phyloP scores from a whole-genome alignment of 768 basidiomycete genomes.

The Polyporus arcularius region DNA sequence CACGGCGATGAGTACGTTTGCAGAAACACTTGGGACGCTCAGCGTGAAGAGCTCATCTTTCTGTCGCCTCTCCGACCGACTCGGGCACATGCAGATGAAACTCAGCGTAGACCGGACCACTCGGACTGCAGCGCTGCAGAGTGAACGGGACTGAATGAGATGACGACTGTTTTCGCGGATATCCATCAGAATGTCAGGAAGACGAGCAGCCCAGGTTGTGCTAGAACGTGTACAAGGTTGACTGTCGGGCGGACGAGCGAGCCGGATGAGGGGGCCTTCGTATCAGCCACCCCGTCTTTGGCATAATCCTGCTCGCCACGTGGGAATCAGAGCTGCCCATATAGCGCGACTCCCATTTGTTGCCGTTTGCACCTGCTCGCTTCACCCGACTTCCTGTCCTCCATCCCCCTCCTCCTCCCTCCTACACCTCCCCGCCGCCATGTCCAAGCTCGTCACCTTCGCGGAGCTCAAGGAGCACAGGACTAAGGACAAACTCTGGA shows the following conservation, averaged over 20 bases:
- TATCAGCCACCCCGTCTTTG: not conserved
- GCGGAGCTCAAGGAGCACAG: constrained; percentile 81
- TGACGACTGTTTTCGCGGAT: not conserved
- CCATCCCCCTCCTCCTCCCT: constrained; percentile 21
- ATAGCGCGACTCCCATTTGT: constrained; percentile 21
- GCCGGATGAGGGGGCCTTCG: too few relatives aligned
- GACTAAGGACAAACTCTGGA: constrained; percentile 73
- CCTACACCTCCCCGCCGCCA: constrained; percentile 17
- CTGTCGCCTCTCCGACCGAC: too few relatives aligned
- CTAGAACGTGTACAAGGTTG: not conserved
- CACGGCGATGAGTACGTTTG: too few relatives aligned
- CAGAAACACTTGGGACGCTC: too few relatives aligned
- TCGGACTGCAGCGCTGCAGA: too few relatives aligned
- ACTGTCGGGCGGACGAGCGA: not conserved
- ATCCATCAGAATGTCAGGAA: not conserved
- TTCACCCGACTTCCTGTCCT: constrained; percentile 17
- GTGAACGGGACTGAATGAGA: not conserved
- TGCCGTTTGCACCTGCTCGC: constrained; percentile 10
- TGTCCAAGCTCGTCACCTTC: constrained; percentile 59
- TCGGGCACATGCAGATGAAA: too few relatives aligned
- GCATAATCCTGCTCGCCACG: constrained; percentile 23
- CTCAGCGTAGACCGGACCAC: too few relatives aligned
- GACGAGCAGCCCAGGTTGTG: not conserved
- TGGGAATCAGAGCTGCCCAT: constrained; percentile 18
- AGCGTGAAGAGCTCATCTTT: too few relatives aligned